Evolutionary conservation across 805 yeast genomes (phyloP), one percentile per base, ranked within the genome.

Genomic region (Ogataea polymorpha): DNA sequence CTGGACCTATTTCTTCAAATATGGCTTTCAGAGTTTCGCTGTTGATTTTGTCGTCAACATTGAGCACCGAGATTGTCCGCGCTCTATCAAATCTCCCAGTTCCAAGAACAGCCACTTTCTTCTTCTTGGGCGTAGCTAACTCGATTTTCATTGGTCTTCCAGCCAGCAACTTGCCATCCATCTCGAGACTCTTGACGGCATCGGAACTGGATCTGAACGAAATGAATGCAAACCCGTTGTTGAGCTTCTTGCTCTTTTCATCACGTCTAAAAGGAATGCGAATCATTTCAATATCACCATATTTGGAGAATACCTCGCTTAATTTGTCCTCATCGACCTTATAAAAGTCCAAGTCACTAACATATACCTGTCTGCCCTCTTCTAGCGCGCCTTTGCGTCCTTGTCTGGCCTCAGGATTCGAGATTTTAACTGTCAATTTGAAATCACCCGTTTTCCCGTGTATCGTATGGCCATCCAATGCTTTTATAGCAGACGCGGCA

Each of bases 151-250:
- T 63, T 0, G 51, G 58, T 31, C 85, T 59, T 0, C 73, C 80
- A 28, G 67, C 68, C 2, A 82, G 45, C 3, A 61, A 58, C 0
- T 62, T 49, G 7, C 68, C 65, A 46, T 79, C 67, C 34, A 71
- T 46, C 10, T 48, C 29, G 1, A 80, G 47, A 0, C 87, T 79
- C 3, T 56, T 55, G 0, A 61, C 53, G 0, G 88, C 85, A 3
- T 68, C 71, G 1, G 66, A 69, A 7, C 32, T 30, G 3, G 59
- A 55, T 2, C 53, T 42, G 50, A 77, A 84, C 0, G 75, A 65
- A 0, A 86, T 62, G 54, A 86, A 84, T 0, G 82, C 95, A 57
- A 72, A 80, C 0, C 91, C 90, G 33, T 77, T 78, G 53, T 80
- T 72, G 2, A 62, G 58, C 5, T 58, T 53, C 21, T 58, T 64